Evolutionary conservation across 2,329 filamentous ascomycete genomes (phyloP).

Genomic region (Aspergillus luchuensis): DNA sequence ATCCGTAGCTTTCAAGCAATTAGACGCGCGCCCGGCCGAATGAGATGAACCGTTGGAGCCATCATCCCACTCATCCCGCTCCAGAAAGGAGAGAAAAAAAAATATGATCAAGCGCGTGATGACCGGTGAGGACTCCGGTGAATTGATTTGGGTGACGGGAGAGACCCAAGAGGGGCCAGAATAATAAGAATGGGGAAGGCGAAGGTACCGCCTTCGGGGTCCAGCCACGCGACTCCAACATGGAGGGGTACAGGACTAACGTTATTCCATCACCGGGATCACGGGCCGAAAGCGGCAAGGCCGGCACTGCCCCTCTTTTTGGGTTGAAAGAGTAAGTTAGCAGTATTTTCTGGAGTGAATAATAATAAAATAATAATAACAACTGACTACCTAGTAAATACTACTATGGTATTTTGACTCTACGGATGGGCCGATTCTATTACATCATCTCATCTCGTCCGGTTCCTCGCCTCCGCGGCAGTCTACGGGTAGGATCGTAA

Average conservation of each 20-base stretch:
- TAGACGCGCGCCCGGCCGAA: not conserved
- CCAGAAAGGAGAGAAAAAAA: not conserved
- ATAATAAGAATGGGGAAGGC: not conserved
- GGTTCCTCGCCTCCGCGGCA: not conserved
- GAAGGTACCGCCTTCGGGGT: not conserved
- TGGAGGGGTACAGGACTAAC: conserved; percentile 17
- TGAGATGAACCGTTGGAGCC: not conserved
- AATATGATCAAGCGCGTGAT: conserved; percentile 23
- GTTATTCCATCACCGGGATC: conserved; percentile 15
- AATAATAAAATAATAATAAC: no score
- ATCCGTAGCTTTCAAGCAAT: not conserved
- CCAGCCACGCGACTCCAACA: conserved; percentile 3
- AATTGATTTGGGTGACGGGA: conserved; percentile 25
- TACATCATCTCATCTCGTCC: conserved; percentile 18
- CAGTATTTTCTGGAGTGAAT: not conserved
- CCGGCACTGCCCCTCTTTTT: conserved; percentile 20
- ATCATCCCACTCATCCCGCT: not conserved
- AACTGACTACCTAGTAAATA: no score
- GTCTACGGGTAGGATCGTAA: conserved; percentile 10
- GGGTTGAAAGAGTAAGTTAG: not conserved
- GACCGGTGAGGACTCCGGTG: conserved; percentile 23
- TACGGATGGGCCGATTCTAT: conserved; percentile 8
- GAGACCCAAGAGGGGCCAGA: conserved; percentile 5
- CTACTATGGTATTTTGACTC: no score
- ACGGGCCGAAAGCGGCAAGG: conserved; percentile 22